A percentile compares a stretch with the other conserved stretches of the same genome.
These are phyloP conservation scores for Pythium vanterpoolii DNA, from an alignment of 352 stramenopile genomes.

Conservation along the genomic window DNA sequence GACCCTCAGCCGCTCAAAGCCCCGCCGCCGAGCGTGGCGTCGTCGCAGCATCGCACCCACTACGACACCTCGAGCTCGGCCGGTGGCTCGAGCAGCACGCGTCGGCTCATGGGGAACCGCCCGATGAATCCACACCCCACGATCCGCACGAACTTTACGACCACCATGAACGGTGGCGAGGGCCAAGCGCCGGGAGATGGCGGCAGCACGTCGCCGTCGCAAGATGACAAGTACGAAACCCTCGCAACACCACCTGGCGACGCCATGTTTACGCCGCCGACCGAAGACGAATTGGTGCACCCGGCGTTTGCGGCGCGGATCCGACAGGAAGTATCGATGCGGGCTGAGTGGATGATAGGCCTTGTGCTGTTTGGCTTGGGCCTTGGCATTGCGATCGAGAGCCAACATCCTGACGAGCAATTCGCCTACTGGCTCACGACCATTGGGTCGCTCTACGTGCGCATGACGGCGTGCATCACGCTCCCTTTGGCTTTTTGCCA, in stretches of 20 bases:
- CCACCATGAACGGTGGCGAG: no score
- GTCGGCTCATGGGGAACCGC: slow-evolving; percentile 4
- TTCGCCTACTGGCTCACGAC: slow-evolving; percentile 58
- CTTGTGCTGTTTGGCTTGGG: slow-evolving; percentile 38
- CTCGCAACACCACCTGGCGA: slow-evolving; percentile 55
- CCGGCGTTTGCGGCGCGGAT: slow-evolving; percentile 10
- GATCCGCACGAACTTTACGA: slow-evolving; percentile 53
- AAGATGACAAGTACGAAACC: slow-evolving; percentile 39
- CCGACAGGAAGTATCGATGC: slow-evolving; percentile 33
- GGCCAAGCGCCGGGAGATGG: no score
- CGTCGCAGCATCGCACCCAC: neutral
- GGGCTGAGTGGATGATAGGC: slow-evolving; percentile 36
- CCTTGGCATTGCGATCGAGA: slow-evolving; percentile 33
- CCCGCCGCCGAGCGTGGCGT: no score
- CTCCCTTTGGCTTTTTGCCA: slow-evolving; percentile 66
- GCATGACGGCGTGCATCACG: slow-evolving; percentile 48
- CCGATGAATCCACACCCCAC: slow-evolving; percentile 27
- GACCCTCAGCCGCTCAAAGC: no score
- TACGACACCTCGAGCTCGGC: slow-evolving; percentile 15
- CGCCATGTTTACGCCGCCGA: slow-evolving; percentile 27
- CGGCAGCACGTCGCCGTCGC: slow-evolving; percentile 20
- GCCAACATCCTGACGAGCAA: slow-evolving; percentile 25
- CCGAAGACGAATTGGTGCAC: slow-evolving; percentile 14
- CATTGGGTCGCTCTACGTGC: slow-evolving; percentile 52
- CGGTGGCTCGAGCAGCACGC: slow-evolving; percentile 14